A percentile compares a stretch with the other conserved stretches of the same genome.
These are phyloP conservation scores for Scheffersomyces lignosus DNA, from an alignment of 805 yeast genomes.

Conservation along the genomic window DNA sequence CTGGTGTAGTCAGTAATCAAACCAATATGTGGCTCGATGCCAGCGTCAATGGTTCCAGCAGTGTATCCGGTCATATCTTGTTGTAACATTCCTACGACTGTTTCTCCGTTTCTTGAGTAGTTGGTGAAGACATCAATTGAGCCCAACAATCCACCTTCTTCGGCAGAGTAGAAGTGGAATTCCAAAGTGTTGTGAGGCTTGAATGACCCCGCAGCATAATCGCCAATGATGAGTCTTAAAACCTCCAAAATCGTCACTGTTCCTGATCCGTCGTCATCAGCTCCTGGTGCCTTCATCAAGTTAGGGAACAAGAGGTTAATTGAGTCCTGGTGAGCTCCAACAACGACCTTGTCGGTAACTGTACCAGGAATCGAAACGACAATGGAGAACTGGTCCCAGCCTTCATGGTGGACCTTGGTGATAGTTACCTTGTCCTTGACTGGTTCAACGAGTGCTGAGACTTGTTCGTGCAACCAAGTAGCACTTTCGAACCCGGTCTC, in stretches of 20 bases:
- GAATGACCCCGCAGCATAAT: slow-evolving; percentile 33
- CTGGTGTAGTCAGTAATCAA: slow-evolving; percentile 72
- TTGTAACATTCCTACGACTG: slow-evolving; percentile 82
- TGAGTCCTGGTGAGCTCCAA: slow-evolving; percentile 91
- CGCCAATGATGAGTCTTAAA: slow-evolving; percentile 56
- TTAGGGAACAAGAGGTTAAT: slow-evolving; percentile 72
- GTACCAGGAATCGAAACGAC: slow-evolving; percentile 63
- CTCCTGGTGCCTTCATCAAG: slow-evolving; percentile 80
- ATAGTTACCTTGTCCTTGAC: slow-evolving; percentile 33
- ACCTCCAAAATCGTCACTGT: slow-evolving; percentile 77
- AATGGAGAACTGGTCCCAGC: slow-evolving; percentile 78
- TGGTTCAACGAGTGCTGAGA: slow-evolving; percentile 40
- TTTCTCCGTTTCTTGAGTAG: slow-evolving; percentile 44
- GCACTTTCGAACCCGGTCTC: slow-evolving; percentile 71
- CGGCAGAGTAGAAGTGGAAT: slow-evolving; percentile 94
- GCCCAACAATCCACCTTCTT: slow-evolving; percentile 89
- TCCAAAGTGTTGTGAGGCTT: slow-evolving; percentile 74
- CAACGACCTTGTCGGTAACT: slow-evolving; percentile 54
- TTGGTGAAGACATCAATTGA: slow-evolving; percentile 72
- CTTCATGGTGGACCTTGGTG: slow-evolving; percentile 55
- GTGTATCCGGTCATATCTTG: slow-evolving; percentile 93
- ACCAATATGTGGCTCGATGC: slow-evolving; percentile 70
- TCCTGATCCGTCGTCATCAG: slow-evolving; percentile 94
- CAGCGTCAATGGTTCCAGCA: slow-evolving; percentile 47
- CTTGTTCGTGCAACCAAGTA: slow-evolving; percentile 59